Percentiles rank a stretch among this genome's conserved stretches.
phyloP scores from a whole-genome alignment of 2,329 filamentous ascomycete species.

The Pezicula radicicola region DNA sequence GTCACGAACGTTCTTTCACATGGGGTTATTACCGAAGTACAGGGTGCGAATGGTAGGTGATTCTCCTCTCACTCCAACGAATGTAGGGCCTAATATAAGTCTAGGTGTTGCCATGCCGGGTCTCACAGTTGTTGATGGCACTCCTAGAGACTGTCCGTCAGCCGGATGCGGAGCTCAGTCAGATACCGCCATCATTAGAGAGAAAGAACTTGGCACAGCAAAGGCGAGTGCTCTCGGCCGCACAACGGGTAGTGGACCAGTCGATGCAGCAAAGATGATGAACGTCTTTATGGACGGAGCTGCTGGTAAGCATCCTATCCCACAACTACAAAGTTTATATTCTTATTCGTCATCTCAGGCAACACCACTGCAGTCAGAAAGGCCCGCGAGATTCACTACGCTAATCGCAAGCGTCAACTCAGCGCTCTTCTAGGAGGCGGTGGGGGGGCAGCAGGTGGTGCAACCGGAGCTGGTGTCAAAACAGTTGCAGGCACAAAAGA shows the following conservation, averaged over 20 bases:
- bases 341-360: slow-evolving; percentile 17
- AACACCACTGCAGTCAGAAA: slow-evolving; percentile 35
- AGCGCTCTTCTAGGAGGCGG: slow-evolving; percentile 19
- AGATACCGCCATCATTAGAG: slow-evolving; percentile 64
- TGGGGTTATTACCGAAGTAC: slow-evolving; percentile 50
- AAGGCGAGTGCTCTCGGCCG: slow-evolving; percentile 55
- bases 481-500: slow-evolving; percentile 41
- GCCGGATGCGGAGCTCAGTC: slow-evolving; percentile 58
- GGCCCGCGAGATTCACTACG: slow-evolving; percentile 63
- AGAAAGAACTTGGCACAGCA: slow-evolving; percentile 45
- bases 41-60: slow-evolving; percentile 51
- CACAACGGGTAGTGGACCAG: slow-evolving; percentile 53
- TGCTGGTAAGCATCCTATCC: neutral
- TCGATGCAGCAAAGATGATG: slow-evolving; percentile 52
- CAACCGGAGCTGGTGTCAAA: slow-evolving; percentile 47
- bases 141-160: slow-evolving; percentile 54
- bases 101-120: slow-evolving; percentile 12
- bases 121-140: slow-evolving; percentile 4
- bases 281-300: slow-evolving; percentile 50
- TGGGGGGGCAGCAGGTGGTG: slow-evolving; percentile 34
- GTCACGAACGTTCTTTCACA: slow-evolving; percentile 46
- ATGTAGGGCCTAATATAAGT: neutral
- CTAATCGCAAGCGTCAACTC: slow-evolving; percentile 49
- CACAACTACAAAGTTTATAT: neutral
- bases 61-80: neutral